Base-by-base conservation (phyloP, 2,329 filamentous ascomycete genomes). In the Fusarium sp. region DNA sequence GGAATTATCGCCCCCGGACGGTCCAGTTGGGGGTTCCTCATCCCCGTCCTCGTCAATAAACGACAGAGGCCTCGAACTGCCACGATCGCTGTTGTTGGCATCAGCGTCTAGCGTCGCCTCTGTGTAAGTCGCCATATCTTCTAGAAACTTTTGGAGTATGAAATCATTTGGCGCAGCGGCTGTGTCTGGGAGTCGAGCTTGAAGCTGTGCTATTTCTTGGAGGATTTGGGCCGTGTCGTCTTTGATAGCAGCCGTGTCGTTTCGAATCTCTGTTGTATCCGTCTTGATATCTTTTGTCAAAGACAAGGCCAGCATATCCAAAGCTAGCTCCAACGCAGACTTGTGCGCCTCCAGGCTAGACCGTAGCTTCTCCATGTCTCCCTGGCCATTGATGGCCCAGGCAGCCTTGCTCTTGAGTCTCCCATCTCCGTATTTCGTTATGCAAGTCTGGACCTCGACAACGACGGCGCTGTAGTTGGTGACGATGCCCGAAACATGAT, bases 331-430 rank as follows among this genome's bases (percentile, higher is more conserved):
- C 2, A 64, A 1, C 0, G 60, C 61, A 2, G 40, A 40, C 3
- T 64, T 65, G n/a, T 65, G 56, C 6, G 56, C 55, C 12, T 64
- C 61, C 12, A 65, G 6, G 6, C 40, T 57, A 0, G 47, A 46
- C 5, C 34, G 29, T 3, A 61, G 46, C 44, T 53, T 64, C 3
- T 38, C 46, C 28, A 64, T 49, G 2, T 64, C 61, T 1, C 60
- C 45, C 13, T 64, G 55, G 1, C 61, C 60, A 22, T 41, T 43
- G 0, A 50, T 34, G 0, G 24, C 46, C 60, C 55, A 64, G 2
- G 46, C 10, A 2, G 40, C 46, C n/a, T 15, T 46, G 3, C 7
- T 60, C 8, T 25, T 64, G 3, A 61, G 6, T 1, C 35, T 13
- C 0, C 46, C 51, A n/a, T 58, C 39, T 0, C 47, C 36, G 7